A percentile compares a stretch with the other conserved stretches of the same genome.
These are phyloP conservation scores for Candida sojae DNA, from an alignment of 1,139 yeast genomes.

Conservation along the genomic window DNA sequence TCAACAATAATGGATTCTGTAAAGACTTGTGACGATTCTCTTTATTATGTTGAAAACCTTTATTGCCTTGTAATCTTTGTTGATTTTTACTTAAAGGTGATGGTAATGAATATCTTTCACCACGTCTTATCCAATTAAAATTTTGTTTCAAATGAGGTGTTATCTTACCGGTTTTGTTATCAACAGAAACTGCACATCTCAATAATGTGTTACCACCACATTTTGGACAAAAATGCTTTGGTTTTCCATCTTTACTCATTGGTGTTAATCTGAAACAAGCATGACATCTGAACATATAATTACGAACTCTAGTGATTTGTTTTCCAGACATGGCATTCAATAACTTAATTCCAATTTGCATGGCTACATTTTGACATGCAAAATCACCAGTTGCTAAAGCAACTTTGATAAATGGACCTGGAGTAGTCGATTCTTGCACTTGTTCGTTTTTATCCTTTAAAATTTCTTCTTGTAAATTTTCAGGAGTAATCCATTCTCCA, in stretches of 20 bases:
- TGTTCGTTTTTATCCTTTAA: conserved; percentile 60
- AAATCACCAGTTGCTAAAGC: conserved; percentile 96
- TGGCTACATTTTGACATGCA: conserved; percentile 93
- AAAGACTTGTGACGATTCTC: conserved; percentile 56
- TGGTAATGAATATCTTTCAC: conserved; percentile 73
- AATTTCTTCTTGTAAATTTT: conserved; percentile 70
- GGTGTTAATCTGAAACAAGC: conserved; percentile 89
- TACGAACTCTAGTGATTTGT: conserved; percentile 81
- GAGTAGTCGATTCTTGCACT: conserved; percentile 32
- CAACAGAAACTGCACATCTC: conserved; percentile 88
- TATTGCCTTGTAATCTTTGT: conserved; percentile 63
- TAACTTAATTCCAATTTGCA: conserved; percentile 85
- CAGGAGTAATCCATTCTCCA: conserved; percentile 96
- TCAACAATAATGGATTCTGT: conserved; percentile 58
- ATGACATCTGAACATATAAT: conserved; percentile 94
- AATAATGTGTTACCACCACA: conserved; percentile 93
- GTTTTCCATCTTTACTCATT: conserved; percentile 70
- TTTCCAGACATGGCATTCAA: conserved; percentile 86
- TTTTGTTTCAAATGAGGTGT: conserved; percentile 90
- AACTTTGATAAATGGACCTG: conserved; percentile 50
- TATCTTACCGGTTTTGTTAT: conserved; percentile 74
- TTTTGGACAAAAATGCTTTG: conserved; percentile 89
- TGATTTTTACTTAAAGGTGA: conserved; percentile 72
- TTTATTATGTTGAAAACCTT: conserved; percentile 70
- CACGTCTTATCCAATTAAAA: conserved; percentile 93